Evolutionary conservation across 495 filamentous ascomycete species (phyloP), one percentile per base, ranked within the genome.

Genomic region (Copromyces sp.): DNA sequence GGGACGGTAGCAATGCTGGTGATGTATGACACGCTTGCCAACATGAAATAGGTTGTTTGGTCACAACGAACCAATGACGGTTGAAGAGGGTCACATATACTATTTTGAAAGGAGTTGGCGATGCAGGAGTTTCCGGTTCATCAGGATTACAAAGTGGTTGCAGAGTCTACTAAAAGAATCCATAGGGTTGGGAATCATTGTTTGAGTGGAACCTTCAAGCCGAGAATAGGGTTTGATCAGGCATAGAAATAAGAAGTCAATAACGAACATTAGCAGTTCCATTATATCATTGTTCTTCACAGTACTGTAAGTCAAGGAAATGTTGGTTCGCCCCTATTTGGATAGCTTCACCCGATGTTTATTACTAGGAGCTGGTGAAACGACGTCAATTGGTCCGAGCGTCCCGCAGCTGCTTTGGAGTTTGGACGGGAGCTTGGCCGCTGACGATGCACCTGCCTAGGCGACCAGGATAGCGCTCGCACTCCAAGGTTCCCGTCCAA

Each of bases 401-500:
- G 39, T 24, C 44, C 24, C 41, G 24, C 29, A 68, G 32, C 41
- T 71, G 70, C 42, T 71, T 68, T 71, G 44, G 53, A 37, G 35
- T 3, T 24, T 24, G 35, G 35, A 65, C 14, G 53, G 29, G 53
- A 65, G 53, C 53, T 65, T 65, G 53, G 53, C 53, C 53, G 53
- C 53, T 65, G 53, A 65, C 53, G 53, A 65, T 65, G 29, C 53
- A 65, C 53, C 53, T 65, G 53, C 53, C 29, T 35, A 65, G 53
- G 53, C 53, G 53, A 17, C 53, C 53, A 37, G 14, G 53, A 35
- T 65, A 65, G 53, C 29, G 39, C 39, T 40, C 39, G 53, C 29
- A 65, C 53, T 65, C 53, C 53, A 61, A 61, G 70, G 70, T 73
- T 24, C 45, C 70, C 42, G 11, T 59, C 20, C 47, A 59, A 59